A percentile compares a stretch with the other conserved stretches of the same genome.
Conservation (phyloP, 129 eudicot genomes). For the Flaveria robusta region DNA sequence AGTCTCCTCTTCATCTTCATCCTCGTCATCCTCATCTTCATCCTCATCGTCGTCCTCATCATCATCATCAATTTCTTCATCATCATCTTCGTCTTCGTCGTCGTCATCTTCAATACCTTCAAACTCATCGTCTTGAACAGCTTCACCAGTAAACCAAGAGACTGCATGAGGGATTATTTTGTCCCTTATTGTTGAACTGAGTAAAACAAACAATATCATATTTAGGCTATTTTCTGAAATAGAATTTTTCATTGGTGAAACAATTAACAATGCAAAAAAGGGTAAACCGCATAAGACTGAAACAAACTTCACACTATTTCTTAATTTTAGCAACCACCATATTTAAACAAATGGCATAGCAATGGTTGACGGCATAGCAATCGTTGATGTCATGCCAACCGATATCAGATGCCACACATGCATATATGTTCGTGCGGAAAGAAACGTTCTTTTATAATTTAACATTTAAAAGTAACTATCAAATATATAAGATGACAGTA, state of each 20-base stretch:
- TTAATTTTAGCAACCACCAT: neutral
- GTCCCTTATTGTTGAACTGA: slow-evolving; percentile 78
- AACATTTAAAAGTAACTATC: too few relatives aligned
- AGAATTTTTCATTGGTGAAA: neutral
- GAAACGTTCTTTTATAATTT: neutral
- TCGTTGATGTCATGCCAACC: neutral
- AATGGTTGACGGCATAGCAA: neutral
- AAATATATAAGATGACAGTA: neutral
- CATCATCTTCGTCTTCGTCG: slow-evolving; percentile 42
- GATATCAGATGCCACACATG: neutral
- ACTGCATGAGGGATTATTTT: slow-evolving; percentile 86
- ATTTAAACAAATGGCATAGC: neutral
- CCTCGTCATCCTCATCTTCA: slow-evolving; percentile 55
- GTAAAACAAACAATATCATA: neutral
- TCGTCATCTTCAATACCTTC: slow-evolving; percentile 62
- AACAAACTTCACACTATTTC: neutral
- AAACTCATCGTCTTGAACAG: slow-evolving; percentile 68
- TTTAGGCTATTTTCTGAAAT: neutral
- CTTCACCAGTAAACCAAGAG: slow-evolving; percentile 96
- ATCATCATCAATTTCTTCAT: slow-evolving; percentile 47
- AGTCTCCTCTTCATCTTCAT: slow-evolving; percentile 31
- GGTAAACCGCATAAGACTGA: neutral
- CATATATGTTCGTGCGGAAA: neutral
- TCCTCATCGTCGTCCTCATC: slow-evolving; percentile 57
- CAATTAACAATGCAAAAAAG: neutral